Conservation (phyloP, 345 rosid genomes). For the Carallia brachiata region DNA sequence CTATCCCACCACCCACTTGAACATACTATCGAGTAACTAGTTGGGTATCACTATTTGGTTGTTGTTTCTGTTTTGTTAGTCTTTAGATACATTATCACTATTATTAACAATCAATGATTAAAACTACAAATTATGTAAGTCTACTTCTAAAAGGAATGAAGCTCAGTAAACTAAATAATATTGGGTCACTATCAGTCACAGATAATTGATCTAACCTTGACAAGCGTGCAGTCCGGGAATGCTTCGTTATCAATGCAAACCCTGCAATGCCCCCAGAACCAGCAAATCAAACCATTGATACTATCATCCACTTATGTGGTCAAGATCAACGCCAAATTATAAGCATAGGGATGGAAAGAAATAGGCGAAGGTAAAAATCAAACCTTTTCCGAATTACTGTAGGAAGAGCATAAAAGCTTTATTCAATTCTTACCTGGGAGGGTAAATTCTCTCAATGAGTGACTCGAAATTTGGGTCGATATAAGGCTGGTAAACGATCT, state of each 20-base stretch:
- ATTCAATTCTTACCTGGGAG: constrained; percentile 51
- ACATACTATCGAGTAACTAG: too few species aligned
- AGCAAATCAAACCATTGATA: background rate
- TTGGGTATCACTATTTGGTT: too few species aligned
- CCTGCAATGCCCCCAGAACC: constrained; percentile 41
- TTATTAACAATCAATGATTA: too few species aligned
- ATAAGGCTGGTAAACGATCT: constrained; percentile 62
- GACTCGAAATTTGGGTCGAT: constrained; percentile 72
- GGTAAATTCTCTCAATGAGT: constrained; percentile 80
- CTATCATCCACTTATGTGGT: background rate
- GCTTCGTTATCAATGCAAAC: constrained; percentile 85
- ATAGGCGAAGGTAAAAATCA: background rate
- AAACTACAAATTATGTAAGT: too few species aligned
- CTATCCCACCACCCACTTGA: too few species aligned
- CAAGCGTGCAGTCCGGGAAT: constrained; percentile 71
- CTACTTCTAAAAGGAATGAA: too few species aligned
- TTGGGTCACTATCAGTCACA: too few species aligned
- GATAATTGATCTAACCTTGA: constrained; percentile 50
- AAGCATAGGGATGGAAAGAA: background rate
- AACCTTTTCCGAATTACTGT: background rate
- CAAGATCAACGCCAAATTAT: background rate
- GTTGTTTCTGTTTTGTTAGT: too few species aligned
- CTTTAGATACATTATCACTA: too few species aligned
- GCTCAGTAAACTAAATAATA: too few species aligned
- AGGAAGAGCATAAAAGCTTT: too few species aligned